Evolutionary conservation across 345 rosid species (phyloP).

Genomic region (Carallia pectinifolia): DNA sequence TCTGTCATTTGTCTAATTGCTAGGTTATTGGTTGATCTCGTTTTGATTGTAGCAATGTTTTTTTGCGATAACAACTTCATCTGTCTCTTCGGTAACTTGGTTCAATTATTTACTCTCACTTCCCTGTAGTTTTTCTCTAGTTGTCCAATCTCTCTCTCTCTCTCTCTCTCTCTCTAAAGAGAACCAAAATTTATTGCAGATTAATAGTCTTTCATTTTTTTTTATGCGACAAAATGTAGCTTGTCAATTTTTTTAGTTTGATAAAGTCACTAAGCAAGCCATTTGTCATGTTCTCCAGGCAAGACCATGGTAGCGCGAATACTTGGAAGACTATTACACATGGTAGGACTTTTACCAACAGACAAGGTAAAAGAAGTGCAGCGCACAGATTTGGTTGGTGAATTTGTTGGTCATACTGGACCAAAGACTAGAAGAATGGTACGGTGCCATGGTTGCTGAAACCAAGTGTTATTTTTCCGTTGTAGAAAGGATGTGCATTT

Average conservation of each 20-base stretch:
- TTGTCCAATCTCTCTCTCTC: too few relatives aligned
- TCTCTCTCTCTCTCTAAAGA: too few relatives aligned
- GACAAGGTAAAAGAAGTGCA: conserved; percentile 87
- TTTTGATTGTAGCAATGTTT: too few relatives aligned
- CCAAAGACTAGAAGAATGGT: conserved; percentile 98
- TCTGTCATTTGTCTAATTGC: too few relatives aligned
- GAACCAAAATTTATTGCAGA: too few relatives aligned
- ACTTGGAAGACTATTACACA: conserved; percentile 83
- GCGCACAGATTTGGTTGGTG: conserved; percentile 98
- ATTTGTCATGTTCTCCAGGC: conserved; percentile 43
- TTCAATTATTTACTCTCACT: too few relatives aligned
- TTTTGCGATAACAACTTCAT: too few relatives aligned
- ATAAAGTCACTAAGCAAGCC: conserved; percentile 2
- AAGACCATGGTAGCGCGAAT: conserved; percentile 98
- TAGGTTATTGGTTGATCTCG: too few relatives aligned
- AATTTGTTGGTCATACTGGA: conserved; percentile 97
- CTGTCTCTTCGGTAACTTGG: too few relatives aligned
- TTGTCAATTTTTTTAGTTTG: conserved; percentile 1
- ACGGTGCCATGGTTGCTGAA: neutral
- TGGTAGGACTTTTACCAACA: conserved; percentile 90
- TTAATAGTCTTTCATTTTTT: too few relatives aligned
- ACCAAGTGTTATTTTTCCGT: conserved; percentile 4
- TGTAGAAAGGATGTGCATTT: neutral
- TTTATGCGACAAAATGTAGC: neutral
- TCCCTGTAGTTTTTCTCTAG: too few relatives aligned